phyloP scores from a whole-genome alignment of 441 rosid genomes.

The Viola pubescens region DNA sequence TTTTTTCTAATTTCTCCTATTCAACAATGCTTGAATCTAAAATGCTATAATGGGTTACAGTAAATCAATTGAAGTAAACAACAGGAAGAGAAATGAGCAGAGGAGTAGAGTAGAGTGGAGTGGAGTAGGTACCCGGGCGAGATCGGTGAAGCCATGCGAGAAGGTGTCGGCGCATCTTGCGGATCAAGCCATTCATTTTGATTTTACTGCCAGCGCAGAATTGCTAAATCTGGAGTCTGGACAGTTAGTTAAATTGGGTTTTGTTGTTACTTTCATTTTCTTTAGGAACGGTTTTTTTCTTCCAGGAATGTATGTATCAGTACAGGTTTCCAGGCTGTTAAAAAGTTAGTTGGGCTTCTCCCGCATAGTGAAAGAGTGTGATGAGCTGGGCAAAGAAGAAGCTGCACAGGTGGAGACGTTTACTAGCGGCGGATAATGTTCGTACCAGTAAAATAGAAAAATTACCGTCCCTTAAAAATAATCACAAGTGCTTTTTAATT shows the following conservation, averaged over 20 bases:
- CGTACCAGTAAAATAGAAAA: too few species aligned
- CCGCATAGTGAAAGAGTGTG: too few species aligned
- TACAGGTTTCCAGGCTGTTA: too few species aligned
- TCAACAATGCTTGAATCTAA: too few species aligned
- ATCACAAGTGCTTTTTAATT: too few species aligned
- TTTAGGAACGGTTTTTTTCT: background rate
- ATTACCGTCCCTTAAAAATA: too few species aligned
- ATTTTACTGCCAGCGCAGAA: background rate
- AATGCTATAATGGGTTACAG: too few species aligned
- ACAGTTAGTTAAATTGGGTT: constrained; percentile 6
- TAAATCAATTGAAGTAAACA: background rate
- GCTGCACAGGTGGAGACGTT: too few species aligned
- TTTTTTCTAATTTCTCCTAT: background rate
- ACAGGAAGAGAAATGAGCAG: background rate
- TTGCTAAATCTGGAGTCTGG: constrained; percentile 10
- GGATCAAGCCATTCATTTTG: constrained; percentile 42
- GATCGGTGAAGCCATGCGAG: constrained; percentile 69
- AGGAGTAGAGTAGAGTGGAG: background rate
- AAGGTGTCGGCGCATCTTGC: constrained; percentile 45
- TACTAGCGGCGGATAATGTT: too few species aligned
- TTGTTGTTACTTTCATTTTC: background rate
- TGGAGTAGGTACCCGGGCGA: constrained; percentile 39
- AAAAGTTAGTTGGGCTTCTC: too few species aligned
- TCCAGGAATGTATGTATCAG: too few species aligned
- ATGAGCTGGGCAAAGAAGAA: too few species aligned